Base-by-base conservation (phyloP, 306 rosid species). In the Vigna reflexopilosa region DNA sequence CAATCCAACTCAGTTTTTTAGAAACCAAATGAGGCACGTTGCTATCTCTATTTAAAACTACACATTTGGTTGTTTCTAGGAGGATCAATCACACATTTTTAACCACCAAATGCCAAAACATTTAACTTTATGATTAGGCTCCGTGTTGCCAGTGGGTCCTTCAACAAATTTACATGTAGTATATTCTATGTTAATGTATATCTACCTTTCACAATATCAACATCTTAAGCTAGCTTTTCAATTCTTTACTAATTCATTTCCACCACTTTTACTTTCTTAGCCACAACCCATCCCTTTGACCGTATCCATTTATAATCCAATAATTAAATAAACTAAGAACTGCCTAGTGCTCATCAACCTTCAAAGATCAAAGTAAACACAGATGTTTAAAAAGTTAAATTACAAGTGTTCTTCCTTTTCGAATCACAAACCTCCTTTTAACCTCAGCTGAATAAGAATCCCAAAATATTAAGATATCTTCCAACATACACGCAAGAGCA, bases 391-490 rank as follows among this genome's bases (percentile, higher is more conserved):
- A 4, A 12, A 13, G 36, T n/a, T 49, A 28, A 50, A 49, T 7
- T 9, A 70, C 6, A 9, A 50, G 61, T 50, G 75, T 50, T 50
- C 48, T 10, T 70, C 32, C 42, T 59, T 59, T 70, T 28, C 4
- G 48, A 30, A 70, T 38, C 48, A 30, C 48, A 7, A n/a, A 70
- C 34, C 16, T 7, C 7, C 28, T 50, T 69, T 69, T 70, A 30
- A 32, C 62, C 62, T 62, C 14, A 28, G 47, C 9, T 7, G 58
- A 14, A 26, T 28, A 69, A 69, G 32, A 24, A 7, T 55, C 20
- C 9, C 73, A 45, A 67, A 45, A 40, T n/a, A 68, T 62, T 62
- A 6, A 28, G 58, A 68, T 28, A 65, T 38, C 30, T 67, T 5
- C 15, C 15, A 40, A 40, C 7, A 11, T 66, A 44, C 15, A 42